Evolutionary conservation across 2,329 filamentous ascomycete species (phyloP).

Genomic region (Aspergillus sp.): DNA sequence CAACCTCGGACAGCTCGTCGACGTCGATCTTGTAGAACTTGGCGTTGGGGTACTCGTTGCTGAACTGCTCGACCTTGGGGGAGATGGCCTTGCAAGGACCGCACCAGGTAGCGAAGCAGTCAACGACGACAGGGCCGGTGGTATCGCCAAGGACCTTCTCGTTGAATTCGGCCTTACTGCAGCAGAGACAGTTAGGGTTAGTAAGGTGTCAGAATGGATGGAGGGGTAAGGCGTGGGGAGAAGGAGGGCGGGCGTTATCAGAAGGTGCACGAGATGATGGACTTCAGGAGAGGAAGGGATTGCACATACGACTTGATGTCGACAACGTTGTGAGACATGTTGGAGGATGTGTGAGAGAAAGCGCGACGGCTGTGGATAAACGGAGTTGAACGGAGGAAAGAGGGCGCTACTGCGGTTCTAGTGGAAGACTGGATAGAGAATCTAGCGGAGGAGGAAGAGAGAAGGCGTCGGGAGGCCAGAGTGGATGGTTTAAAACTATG

Average conservation of each 20-base stretch:
- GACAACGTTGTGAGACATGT: slow-evolving; percentile 32
- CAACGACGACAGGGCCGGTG: slow-evolving; percentile 69
- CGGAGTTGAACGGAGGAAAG: slow-evolving; percentile 11
- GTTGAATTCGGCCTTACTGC: slow-evolving; percentile 62
- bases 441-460: slow-evolving; percentile 19
- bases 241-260: neutral
- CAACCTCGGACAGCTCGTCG: slow-evolving; percentile 74
- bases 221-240: too few relatives aligned
- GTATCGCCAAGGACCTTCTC: slow-evolving; percentile 46
- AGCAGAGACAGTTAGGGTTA: neutral
- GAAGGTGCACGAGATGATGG: neutral
- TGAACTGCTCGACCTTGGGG: slow-evolving; percentile 69
- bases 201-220: neutral
- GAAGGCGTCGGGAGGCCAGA: slow-evolving; percentile 26
- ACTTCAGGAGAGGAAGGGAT: neutral
- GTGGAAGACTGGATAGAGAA: slow-evolving; percentile 16
- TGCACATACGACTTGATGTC: slow-evolving; percentile 30
- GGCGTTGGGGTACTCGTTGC: slow-evolving; percentile 57
- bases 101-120: slow-evolving; percentile 90
- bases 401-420: slow-evolving; percentile 15
- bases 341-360: slow-evolving; percentile 32
- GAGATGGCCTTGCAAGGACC: slow-evolving; percentile 92
- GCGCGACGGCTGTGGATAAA: slow-evolving; percentile 20
- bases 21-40: slow-evolving; percentile 91
- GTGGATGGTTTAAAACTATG: slow-evolving; percentile 29